Base-by-base conservation (phyloP, 805 yeast species). In the Saccharomycopsis olivae region DNA sequence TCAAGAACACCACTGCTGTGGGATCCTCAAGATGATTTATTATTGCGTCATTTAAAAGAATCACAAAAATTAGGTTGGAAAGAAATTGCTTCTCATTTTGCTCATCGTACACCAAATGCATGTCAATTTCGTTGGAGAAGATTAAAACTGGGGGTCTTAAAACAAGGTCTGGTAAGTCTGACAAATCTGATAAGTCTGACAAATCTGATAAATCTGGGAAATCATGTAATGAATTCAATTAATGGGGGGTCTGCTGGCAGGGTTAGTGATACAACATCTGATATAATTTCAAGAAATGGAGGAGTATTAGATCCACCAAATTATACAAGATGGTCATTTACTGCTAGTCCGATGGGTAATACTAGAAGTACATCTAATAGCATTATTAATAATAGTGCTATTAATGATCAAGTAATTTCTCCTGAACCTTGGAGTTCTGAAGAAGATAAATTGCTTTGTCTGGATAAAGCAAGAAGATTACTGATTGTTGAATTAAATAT, bases 61-160 rank as follows among this genome's bases (percentile, higher is more conserved):
- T 75, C 76, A 46, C 84, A 78, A 55, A 82, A 81, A 55, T 66
- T 84, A 50, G 95, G 95, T 1, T 85, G 95, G 95, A 76, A 85
- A 57, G 94, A 85, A 49, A 84, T 85, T 36, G 78, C 92, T 1
- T 68, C 77, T 25, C 82, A 80, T 53, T 85, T 85, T 57, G 69
- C 75, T 32, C 80, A 79, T 55, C 64, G 95, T 54, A 85, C 95
- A 2, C 87, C 94, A 29, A 85, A 83, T 54, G 94, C 94, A 2
- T 83, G 94, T 52, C 94, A 83, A 60, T 83, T 83, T 54, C 71
- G 95, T 50, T 85, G 95, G 95, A 71, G 95, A 57, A 61, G 95
- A 47, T 61, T 77, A 35, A 72, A 64, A 51, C 56, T 64, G 10
- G 69, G 70, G 6, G 59, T 66, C 15, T 49, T 65, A 30, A 56